Base-by-base conservation (phyloP, 2,329 filamentous ascomycete genomes). In the Botrytis sinoallii region DNA sequence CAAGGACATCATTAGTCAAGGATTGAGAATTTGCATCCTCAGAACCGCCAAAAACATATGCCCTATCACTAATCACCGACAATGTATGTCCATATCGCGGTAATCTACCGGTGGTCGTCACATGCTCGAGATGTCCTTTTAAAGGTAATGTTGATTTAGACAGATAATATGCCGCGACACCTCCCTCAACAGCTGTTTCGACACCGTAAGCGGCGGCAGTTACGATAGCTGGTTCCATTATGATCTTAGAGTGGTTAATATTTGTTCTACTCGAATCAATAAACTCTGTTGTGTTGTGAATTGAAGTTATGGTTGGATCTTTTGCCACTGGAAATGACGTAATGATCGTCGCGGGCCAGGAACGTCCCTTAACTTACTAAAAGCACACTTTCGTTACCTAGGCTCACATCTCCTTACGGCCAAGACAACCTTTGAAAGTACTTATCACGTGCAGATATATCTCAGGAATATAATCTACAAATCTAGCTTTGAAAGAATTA, bases 31-130 rank as follows among this genome's bases (percentile, higher is more conserved):
- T 32, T 3, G 10, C 7, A 46, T 42, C n/a, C 14, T 29, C 68
- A 18, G 32, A 52, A 35, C 68, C 68, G 48, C 68, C 68, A 42
- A 70, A 70, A n/a, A 70, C 60, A 48, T 70, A 70, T 18, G 68
- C 68, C 20, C 55, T 70, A n/a, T 70, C 68, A 46, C 68, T 63
- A 46, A 70, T 63, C 29, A 70, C 68, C 25, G 68, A 59, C 16
- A 70, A 35, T n/a, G 68, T 63, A 63, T 70, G 68, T 18, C 55
- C 55, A 46, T 25, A 70, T 63, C 68, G 55, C 2, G 55, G 29
- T 14, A 70, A 46, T 44, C 22, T 10, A 25, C 46, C 68, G 3
- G 68, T 70, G 22, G 68, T 70, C 9, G 68, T 61, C 29, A 70
- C 44, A 46, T 70, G 68, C 22, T 70, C 22, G 68, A 70, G 40